Conservation (phyloP, 2,329 filamentous ascomycete genomes). For the Cryphonectria radicalis region DNA sequence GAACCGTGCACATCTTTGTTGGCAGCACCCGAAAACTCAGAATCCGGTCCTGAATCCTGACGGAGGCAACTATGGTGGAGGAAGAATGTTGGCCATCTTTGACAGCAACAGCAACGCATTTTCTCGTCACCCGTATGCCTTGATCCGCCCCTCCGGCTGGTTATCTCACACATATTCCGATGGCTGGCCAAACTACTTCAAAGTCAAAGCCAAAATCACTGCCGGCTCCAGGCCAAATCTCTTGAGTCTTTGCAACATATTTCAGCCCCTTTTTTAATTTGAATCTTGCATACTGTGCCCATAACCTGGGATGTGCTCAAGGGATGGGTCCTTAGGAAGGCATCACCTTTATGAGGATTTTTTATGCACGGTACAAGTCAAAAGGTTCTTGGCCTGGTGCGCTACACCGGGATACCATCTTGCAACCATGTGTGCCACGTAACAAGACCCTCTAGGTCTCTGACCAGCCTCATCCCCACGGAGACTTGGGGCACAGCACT, state of each 20-base stretch:
- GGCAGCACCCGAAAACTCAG: not conserved
- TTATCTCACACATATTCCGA: not conserved
- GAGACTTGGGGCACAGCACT: too few relatives aligned
- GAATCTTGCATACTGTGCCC: not conserved
- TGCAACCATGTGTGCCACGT: not conserved
- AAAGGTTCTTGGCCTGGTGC: not conserved
- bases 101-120: not conserved
- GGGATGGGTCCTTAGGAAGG: too few relatives aligned
- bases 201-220: not conserved
- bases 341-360: not conserved
- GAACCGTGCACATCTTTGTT: not conserved
- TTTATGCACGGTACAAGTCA: not conserved
- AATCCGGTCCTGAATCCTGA: not conserved
- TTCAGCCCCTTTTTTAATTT: not conserved
- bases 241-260: too few relatives aligned
- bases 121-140: not conserved
- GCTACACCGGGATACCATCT: not conserved
- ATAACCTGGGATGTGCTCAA: not conserved
- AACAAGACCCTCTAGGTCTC: not conserved
- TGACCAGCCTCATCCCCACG: too few relatives aligned
- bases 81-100: not conserved
- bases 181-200: not conserved
- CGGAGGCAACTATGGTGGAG: too few relatives aligned
- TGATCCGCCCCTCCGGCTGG: not conserved
- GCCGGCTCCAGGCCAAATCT: not conserved